Conservation (phyloP, 2,329 filamentous ascomycete genomes). For the Dendrostoma leiphaemia region DNA sequence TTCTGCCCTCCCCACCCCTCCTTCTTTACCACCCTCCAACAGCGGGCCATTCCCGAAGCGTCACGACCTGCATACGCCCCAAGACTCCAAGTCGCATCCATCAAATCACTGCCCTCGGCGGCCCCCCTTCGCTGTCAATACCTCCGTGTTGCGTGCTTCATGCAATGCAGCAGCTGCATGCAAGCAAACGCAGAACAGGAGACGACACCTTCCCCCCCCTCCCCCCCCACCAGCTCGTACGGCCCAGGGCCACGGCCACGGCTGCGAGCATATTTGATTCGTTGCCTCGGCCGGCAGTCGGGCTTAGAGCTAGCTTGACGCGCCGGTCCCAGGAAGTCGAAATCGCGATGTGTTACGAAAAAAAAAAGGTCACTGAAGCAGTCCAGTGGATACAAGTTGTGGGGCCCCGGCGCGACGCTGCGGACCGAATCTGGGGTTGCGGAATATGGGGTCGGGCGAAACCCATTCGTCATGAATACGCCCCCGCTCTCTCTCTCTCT, state of each 20-base stretch:
- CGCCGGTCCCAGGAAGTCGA: too few relatives aligned
- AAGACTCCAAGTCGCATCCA: background rate
- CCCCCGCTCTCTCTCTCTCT: background rate
- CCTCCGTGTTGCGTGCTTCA: background rate
- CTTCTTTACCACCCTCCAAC: background rate
- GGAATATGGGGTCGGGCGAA: background rate
- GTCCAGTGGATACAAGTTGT: too few relatives aligned
- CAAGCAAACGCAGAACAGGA: background rate
- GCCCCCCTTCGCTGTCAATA: background rate
- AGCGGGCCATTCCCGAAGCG: background rate
- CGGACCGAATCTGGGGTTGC: background rate
- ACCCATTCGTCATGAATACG: background rate
- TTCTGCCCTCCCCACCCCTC: too few relatives aligned
- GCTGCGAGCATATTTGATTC: too few relatives aligned
- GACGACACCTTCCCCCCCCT: too few relatives aligned
- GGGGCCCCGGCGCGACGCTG: too few relatives aligned
- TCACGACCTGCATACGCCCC: background rate
- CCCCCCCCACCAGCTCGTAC: too few relatives aligned
- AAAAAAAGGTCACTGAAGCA: too few relatives aligned
- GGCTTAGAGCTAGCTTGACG: too few relatives aligned
- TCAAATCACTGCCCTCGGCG: background rate
- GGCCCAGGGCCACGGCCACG: background rate
- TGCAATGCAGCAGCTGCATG: background rate
- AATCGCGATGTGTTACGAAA: too few relatives aligned
- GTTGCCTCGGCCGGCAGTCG: background rate